Evolutionary conservation across 352 stramenopile genomes (phyloP), one percentile per base, ranked within the genome.

Genomic region (Pythium pyrilobum): DNA sequence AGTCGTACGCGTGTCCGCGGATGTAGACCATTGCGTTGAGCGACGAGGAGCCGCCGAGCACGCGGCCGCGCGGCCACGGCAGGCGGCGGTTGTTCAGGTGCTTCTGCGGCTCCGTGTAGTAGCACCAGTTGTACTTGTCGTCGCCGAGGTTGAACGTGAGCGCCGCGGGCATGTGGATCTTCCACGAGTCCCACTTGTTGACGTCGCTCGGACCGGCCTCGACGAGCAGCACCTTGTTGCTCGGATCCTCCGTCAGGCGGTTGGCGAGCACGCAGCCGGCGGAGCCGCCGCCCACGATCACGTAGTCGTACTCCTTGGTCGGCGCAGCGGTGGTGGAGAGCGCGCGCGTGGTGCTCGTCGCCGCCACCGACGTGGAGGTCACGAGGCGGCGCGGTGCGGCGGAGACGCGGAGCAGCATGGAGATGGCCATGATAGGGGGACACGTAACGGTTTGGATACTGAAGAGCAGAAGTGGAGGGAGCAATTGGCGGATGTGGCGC

Each of bases 1-100:
- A 96, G 69, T 96, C 87, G 47, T 85, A 72, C 8, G 85, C 82
- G 54, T 96, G 82, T 8, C 87, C 87, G 18, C 87, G 83, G 46
- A 92, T 91, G 76, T 96, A 96, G 18, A 96, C 85, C 87, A 96
- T 96, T 27, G 85, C 87, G 44, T 96, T 96, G 33, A 96, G 72
- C 32, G 83, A 95, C 32, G 85, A 95, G 4, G 83, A 96, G 23
- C 87, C 87, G 25, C 87, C 87, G 41, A 96, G 82, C 53, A 96
- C 86, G 44, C 86, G 85, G 29, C 87, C 87, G 7, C 87, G 84
- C 23, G 87, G 87, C 85, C 87, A 95, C 11, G 85, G 78, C 51
- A 96, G 62, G 10, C 73, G 62, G 3, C 86, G 81, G 54, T 79
- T 82, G 62, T 94, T 72, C 40, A 96, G 52, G 49, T 93, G 45